Evolutionary conservation across 495 filamentous ascomycete species (phyloP).

Genomic region (Lepraria neglecta): DNA sequence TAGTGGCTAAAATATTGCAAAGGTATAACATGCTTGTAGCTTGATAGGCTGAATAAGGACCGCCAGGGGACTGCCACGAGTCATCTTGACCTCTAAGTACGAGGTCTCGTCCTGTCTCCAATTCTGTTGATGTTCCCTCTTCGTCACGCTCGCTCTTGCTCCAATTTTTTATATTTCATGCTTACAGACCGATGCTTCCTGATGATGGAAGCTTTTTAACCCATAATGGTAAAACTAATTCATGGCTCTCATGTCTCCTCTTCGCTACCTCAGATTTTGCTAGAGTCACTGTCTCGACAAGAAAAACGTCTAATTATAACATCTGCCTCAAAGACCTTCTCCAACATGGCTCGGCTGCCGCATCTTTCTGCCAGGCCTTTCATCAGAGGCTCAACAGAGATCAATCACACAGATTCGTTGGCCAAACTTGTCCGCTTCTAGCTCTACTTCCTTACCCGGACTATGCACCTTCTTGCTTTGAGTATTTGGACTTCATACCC

Average conservation of each 20-base stretch:
- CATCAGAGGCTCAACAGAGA: background rate
- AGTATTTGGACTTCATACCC: background rate
- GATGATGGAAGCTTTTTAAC: background rate
- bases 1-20: too few relatives aligned
- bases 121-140: background rate
- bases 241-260: background rate
- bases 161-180: background rate
- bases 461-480: background rate
- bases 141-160: background rate
- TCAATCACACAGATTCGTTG: background rate
- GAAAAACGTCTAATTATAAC: background rate
- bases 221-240: background rate
- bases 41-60: too few relatives aligned
- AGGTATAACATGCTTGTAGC: too few relatives aligned
- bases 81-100: too few relatives aligned
- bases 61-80: too few relatives aligned
- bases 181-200: background rate
- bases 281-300: background rate
- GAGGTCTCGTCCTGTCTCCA: too few relatives aligned
- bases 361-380: background rate
- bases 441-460: background rate
- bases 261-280: background rate
- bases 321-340: background rate
- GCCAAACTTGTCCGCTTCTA: background rate
- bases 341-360: background rate